Conservation (phyloP, 169 alveolate genomes). For the Cryptosporidium sp. region DNA sequence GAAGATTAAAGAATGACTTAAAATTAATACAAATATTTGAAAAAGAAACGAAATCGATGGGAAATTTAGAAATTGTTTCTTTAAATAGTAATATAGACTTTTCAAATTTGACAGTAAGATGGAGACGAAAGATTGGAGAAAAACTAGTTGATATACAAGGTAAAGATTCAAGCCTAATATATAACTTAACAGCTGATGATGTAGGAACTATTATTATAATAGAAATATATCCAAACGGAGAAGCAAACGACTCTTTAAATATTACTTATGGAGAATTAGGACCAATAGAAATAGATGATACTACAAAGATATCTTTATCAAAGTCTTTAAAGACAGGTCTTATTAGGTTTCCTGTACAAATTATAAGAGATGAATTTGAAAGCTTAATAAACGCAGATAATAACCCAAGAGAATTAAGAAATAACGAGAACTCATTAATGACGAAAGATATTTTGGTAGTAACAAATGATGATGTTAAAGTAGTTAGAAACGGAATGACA, state of each 20-base stretch:
- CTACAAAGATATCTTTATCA: constrained; percentile 29
- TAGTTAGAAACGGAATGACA: constrained; percentile 42
- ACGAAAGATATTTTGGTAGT: constrained; percentile 43
- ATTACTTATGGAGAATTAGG: constrained; percentile 54
- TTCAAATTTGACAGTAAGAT: background rate
- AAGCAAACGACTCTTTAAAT: background rate
- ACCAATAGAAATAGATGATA: constrained; percentile 39
- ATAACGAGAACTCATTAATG: background rate
- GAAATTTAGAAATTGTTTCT: constrained; percentile 15
- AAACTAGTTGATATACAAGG: constrained; percentile 30
- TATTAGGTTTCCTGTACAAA: constrained; percentile 36
- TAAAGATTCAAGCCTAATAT: background rate
- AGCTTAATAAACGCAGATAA: background rate
- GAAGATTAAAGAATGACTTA: constrained; percentile 14
- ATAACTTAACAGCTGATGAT: constrained; percentile 63
- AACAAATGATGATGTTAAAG: constrained; percentile 58
- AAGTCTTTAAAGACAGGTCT: constrained; percentile 41
- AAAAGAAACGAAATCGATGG: constrained; percentile 44
- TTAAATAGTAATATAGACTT: background rate
- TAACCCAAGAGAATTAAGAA: background rate
- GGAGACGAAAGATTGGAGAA: constrained; percentile 55
- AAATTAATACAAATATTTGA: constrained; percentile 16
- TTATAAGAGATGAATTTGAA: constrained; percentile 36
- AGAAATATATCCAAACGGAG: constrained; percentile 32
- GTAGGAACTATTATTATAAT: constrained; percentile 39